Percentiles rank a stretch among this genome's conserved stretches.
These are phyloP conservation scores for Sphagnurus paluster DNA, from an alignment of 1,284 basidiomycete species.

Conservation along the genomic window DNA sequence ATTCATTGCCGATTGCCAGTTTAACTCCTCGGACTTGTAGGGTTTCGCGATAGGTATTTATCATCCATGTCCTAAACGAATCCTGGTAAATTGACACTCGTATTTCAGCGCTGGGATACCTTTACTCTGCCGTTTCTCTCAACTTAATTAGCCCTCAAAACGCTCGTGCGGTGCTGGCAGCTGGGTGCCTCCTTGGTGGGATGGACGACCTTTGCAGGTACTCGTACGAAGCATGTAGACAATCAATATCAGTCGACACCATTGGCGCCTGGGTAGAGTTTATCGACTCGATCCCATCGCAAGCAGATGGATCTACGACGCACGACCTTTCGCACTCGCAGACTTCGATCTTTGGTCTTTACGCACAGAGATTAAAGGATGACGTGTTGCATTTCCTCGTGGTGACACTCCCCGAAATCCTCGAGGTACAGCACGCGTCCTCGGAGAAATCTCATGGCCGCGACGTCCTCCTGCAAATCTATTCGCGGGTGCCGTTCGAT, in stretches of 20 bases:
- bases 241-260: constrained; percentile 71
- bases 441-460: constrained; percentile 46
- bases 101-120: constrained; percentile 67
- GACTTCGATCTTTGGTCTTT: constrained; percentile 68
- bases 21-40: constrained; percentile 37
- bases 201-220: constrained; percentile 81
- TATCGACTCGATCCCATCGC: constrained; percentile 56
- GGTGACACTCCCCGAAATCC: constrained; percentile 63
- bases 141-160: constrained; percentile 71
- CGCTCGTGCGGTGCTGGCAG: constrained; percentile 79
- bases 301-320: constrained; percentile 53
- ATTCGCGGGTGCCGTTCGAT: constrained; percentile 77
- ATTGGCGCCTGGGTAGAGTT: constrained; percentile 79
- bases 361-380: constrained; percentile 65
- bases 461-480: constrained; percentile 68
- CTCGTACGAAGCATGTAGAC: constrained; percentile 76
- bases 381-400: constrained; percentile 79
- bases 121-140: constrained; percentile 74
- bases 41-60: constrained; percentile 68
- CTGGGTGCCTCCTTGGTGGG: constrained; percentile 78
- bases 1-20: constrained; percentile 16
- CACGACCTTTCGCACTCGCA: constrained; percentile 49
- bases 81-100: constrained; percentile 2
- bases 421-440: constrained; percentile 47
- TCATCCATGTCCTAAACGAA: constrained; percentile 12